These are phyloP conservation scores for Cucumis hystrix DNA, from an alignment of 306 rosid genomes.

Conservation along the genomic window DNA sequence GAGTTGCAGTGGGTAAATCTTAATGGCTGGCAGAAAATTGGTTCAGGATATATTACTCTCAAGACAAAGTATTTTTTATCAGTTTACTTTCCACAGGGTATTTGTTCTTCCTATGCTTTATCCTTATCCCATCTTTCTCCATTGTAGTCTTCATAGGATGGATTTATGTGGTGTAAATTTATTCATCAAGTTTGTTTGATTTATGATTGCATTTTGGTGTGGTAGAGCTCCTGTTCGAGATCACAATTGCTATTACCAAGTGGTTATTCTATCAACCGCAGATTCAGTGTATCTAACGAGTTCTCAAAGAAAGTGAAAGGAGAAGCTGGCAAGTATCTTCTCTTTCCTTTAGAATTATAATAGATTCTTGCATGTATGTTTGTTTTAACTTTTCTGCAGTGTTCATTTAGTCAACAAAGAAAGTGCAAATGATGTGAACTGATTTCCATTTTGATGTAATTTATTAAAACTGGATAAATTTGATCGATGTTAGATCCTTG, in stretches of 20 bases:
- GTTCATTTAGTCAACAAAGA: neutral
- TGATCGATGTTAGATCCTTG: neutral
- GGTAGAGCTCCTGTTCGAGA: slow-evolving; percentile 32
- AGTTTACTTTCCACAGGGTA: slow-evolving; percentile 31
- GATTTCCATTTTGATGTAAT: neutral
- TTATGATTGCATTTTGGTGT: slow-evolving; percentile 3
- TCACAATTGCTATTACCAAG: slow-evolving; percentile 25
- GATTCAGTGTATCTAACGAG: slow-evolving; percentile 60
- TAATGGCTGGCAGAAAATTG: slow-evolving; percentile 52
- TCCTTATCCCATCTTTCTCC: neutral
- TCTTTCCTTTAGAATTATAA: neutral
- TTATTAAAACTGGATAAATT: neutral
- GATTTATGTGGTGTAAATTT: neutral
- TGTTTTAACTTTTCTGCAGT: neutral
- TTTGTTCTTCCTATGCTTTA: neutral
- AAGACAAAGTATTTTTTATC: slow-evolving; percentile 30
- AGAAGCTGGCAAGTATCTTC: slow-evolving; percentile 52
- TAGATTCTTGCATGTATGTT: neutral
- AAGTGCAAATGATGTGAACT: neutral
- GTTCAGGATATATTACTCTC: slow-evolving; percentile 56
- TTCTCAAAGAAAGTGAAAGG: slow-evolving; percentile 67
- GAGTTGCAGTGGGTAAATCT: neutral
- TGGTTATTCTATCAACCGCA: slow-evolving; percentile 25
- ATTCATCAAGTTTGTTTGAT: neutral
- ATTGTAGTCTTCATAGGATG: neutral